phyloP scores from a whole-genome alignment of 2,329 filamentous ascomycete genomes.

The Stylonectria norvegica region DNA sequence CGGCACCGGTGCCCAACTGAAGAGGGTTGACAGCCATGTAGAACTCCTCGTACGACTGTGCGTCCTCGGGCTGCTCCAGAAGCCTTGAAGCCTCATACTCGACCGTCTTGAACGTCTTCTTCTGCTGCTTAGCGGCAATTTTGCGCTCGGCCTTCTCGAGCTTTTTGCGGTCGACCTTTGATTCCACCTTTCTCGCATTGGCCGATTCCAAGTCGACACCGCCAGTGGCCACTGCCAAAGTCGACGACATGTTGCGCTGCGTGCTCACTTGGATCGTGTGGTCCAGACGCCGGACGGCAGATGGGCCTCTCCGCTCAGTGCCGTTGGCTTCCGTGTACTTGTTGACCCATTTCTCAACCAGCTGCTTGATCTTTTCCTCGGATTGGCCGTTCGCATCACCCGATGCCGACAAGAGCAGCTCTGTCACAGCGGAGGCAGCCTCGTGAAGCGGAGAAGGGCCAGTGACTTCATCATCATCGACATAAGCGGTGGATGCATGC shows the following conservation, averaged over 20 bases:
- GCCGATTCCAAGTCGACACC: constrained; percentile 91
- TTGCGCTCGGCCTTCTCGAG: constrained; percentile 97
- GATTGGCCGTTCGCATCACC: constrained; percentile 71
- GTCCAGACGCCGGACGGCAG: constrained; percentile 79
- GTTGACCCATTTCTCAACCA: constrained; percentile 87
- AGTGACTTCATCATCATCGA: constrained; percentile 66
- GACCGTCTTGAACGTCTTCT: constrained; percentile 97
- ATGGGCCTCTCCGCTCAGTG: constrained; percentile 67
- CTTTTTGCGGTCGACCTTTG: constrained; percentile 97
- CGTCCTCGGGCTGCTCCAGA: constrained; percentile 74
- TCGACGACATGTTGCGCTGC: constrained; percentile 94
- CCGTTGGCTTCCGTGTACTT: constrained; percentile 74
- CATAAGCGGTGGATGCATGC: constrained; percentile 84
- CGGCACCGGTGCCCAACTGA: constrained; percentile 68
- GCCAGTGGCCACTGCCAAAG: constrained; percentile 78
- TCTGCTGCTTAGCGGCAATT: constrained; percentile 96
- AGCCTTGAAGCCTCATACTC: constrained; percentile 94
- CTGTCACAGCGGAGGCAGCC: constrained; percentile 79
- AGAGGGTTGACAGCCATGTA: constrained; percentile 99
- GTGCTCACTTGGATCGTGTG: constrained; percentile 93
- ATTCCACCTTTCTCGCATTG: constrained; percentile 90
- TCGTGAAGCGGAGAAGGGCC: constrained; percentile 76
- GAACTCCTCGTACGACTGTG: constrained; percentile 97
- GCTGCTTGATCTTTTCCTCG: constrained; percentile 72
- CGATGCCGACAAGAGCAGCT: constrained; percentile 88